Base-by-base conservation (phyloP, 1,284 basidiomycete genomes). In the Takashimella tepidaria region DNA sequence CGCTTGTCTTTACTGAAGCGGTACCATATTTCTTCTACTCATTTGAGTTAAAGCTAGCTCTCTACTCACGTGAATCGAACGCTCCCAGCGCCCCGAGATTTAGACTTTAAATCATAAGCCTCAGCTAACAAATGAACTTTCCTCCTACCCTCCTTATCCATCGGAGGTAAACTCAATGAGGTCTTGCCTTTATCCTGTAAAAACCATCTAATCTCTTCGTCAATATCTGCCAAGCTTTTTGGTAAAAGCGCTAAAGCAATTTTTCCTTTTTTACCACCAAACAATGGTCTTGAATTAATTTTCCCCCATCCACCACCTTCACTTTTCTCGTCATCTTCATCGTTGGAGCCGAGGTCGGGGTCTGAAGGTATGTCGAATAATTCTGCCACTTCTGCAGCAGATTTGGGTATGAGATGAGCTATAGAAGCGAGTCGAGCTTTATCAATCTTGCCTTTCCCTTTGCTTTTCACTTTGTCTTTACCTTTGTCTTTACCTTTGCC, bases 121-220 rank as follows among this genome's bases (percentile, higher is more conserved):
- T 72, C 59, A 12, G 89, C 89, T 59, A 93, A 75, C 66, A 89
- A 81, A 67, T 96, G 92, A 0, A 92, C 80, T 51, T 77, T 77
- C 75, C 82, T 84, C 58, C 91, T 79, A 51, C 80, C 81, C 53
- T 78, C 78, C 74, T 87, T 90, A 60, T 82, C 79, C 77, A 88
- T 85, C 3, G 90, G 85, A 0, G 89, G 89, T 0, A 92, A 77
- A 1, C 80, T 74, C 79, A 92, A 82, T 1, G 78, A 80, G 40
- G 62, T 53, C 6, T 77, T 77, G 0, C 81, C 82, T 1, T 81
- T 60, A 59, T 87, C 79, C 1, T 62, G 70, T 10, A 88, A 70
- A 76, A 92, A 92, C n/a, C 77, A 76, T 19, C 83, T 79, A 49
- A 95, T 85, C 61, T 86, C 81, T 54, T 77, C 72, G 49, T 89